Base-by-base conservation (phyloP, 768 basidiomycete species). In the Suillus subalutaceus region DNA sequence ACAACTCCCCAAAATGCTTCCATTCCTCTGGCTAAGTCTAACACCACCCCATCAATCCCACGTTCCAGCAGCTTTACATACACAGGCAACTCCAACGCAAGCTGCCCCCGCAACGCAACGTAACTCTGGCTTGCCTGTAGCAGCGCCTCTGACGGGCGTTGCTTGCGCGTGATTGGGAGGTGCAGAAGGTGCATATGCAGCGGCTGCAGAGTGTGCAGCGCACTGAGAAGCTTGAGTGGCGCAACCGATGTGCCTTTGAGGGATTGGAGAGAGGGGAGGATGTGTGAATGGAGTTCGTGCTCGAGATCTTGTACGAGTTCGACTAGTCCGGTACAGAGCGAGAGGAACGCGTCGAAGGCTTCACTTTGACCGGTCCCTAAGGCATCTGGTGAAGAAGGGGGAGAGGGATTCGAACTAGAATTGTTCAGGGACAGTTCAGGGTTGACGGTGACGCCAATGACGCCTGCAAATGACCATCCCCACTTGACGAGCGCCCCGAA, bases 101-200 rank as follows among this genome's bases (percentile, higher is more conserved):
- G 83, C 68, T 93, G 90, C 0, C 85, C 90, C 6, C 91, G 85
- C 6, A 95, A 82, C 0, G 91, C 92, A 26, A 92, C 81, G 74
- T 93, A 95, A 59, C 90, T 88, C 52, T 87, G 85, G 1, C 90
- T 92, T 7, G 91, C 91, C 30, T 89, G 87, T 26, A 92, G 80
- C 13, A 94, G 85, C 5, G 88, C 76, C 0, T 86, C 79, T 1
- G 91, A 84, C 0, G 92, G 91, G 3, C 91, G 84, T 4, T 73
- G 75, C 15, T 67, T 71, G 56, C 88, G 87, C 72, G 90, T 89
- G 46, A 89, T 81, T 26, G 85, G 87, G 77, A 89, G 84, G 63
- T 89, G 89, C 62, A 93, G 81, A 5, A 93, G 83, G 64, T 86
- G 86, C 60, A 85, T 83, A 70, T 94, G 93, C 18, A 88, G 83